Evolutionary conservation across 2,329 filamentous ascomycete genomes (phyloP).

Genomic region (Cladosporium sp.): DNA sequence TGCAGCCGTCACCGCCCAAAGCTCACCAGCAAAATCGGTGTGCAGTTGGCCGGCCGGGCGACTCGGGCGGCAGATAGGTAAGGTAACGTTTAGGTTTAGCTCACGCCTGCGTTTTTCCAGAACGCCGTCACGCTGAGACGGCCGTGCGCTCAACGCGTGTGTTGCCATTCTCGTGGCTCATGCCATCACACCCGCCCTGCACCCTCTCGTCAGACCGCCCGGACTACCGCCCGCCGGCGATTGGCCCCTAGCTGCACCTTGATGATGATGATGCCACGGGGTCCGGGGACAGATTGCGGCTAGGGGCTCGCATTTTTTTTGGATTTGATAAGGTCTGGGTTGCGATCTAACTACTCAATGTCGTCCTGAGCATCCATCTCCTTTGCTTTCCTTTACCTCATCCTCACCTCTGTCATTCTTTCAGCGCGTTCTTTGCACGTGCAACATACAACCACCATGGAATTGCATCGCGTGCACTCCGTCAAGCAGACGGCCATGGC

Average conservation of each 20-base stretch:
- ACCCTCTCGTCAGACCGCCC: conserved; percentile 11
- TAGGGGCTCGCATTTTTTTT: conserved; percentile 1
- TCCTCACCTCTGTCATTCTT: not conserved
- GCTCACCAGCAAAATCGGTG: too few species aligned
- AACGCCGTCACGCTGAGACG: conserved; percentile 3
- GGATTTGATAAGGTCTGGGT: not conserved
- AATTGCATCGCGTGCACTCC: conserved; percentile 8
- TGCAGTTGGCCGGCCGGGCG: not conserved
- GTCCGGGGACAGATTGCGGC: not conserved
- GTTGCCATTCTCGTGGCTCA: conserved; percentile 6
- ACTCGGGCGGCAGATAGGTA: not conserved
- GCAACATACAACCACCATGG: not conserved
- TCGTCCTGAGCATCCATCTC: not conserved
- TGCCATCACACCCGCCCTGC: conserved; percentile 5
- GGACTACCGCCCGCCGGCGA: not conserved
- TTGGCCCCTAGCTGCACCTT: not conserved
- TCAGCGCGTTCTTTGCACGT: not conserved
- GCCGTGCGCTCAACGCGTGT: conserved; percentile 10
- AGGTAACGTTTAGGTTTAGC: not conserved
- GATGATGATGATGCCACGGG: conserved; percentile 10
- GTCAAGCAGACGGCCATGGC: conserved; percentile 14
- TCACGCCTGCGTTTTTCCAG: not conserved
- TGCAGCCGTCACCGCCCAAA: too few species aligned
- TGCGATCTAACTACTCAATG: not conserved
- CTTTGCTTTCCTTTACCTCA: not conserved